Conservation (phyloP, 768 basidiomycete species). For the Boletus tomentosulus region DNA sequence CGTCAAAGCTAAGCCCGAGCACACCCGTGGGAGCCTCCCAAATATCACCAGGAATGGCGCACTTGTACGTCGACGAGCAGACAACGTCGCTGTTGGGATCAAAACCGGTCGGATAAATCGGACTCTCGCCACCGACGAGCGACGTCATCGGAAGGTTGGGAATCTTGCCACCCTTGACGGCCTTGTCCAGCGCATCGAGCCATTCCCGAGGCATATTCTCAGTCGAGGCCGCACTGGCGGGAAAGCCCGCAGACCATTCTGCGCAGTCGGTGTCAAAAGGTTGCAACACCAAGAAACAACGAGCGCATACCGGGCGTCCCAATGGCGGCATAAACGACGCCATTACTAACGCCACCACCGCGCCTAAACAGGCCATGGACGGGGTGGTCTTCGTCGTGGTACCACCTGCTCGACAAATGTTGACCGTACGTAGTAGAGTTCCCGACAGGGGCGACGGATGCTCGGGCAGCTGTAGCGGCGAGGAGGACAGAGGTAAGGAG, state of each 20-base stretch:
- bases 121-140: conserved; percentile 28
- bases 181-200: conserved; percentile 65
- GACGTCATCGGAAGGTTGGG: conserved; percentile 59
- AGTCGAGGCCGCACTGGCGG: conserved; percentile 46
- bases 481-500: conserved; percentile 23
- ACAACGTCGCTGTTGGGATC: conserved; percentile 47
- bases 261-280: neutral
- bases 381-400: conserved; percentile 57
- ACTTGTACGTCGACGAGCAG: conserved; percentile 77
- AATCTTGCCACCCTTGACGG: conserved; percentile 66
- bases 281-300: neutral
- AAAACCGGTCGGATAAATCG: conserved; percentile 36
- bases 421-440: conserved; percentile 12
- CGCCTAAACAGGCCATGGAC: conserved; percentile 63
- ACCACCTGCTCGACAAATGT: conserved; percentile 45
- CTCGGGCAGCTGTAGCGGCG: conserved; percentile 19
- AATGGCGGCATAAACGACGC: conserved; percentile 46
- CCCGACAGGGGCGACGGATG: conserved; percentile 16
- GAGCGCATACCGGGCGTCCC: conserved; percentile 52
- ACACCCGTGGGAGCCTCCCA: conserved; percentile 74
- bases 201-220: conserved; percentile 59
- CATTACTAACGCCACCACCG: conserved; percentile 37
- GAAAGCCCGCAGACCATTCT: conserved; percentile 68
- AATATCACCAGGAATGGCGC: conserved; percentile 55
- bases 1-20: conserved; percentile 71